A percentile compares a stretch with the other conserved stretches of the same genome.
Evolutionary conservation across 2,329 filamentous ascomycete genomes (phyloP).

Genomic region (Trichoderma afroharzianum): DNA sequence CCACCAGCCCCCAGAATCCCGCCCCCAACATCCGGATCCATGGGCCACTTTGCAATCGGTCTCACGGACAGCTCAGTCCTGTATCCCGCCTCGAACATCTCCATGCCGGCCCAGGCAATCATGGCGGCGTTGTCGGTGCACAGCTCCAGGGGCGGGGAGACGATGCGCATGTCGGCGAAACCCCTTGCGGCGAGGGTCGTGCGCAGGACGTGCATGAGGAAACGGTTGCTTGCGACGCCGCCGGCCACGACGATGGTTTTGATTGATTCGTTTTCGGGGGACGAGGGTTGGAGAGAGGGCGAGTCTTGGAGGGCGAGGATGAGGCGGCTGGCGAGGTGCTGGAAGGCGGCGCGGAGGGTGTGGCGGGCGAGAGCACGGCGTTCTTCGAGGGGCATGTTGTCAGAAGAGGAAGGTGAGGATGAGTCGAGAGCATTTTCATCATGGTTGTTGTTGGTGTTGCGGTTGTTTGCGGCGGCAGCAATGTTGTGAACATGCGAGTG

Average conservation of each 20-base stretch:
- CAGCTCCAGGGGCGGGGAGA: conserved; percentile 70
- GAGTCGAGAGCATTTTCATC: not conserved
- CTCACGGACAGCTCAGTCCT: conserved; percentile 56
- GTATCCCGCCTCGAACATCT: conserved; percentile 85
- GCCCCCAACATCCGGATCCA: conserved; percentile 57
- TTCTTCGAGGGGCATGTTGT: conserved; percentile 52
- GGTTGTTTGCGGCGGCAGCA: conserved; percentile 25
- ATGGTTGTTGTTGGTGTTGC: not conserved
- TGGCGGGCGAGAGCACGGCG: conserved; percentile 67
- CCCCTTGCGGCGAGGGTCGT: conserved; percentile 62
- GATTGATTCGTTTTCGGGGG: not conserved
- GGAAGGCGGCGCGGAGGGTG: conserved; percentile 77
- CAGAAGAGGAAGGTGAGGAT: not conserved
- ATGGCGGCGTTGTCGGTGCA: conserved; percentile 98
- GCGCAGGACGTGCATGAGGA: conserved; percentile 64
- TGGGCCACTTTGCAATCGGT: conserved; percentile 67
- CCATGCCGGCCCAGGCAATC: conserved; percentile 90
- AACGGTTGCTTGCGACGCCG: conserved; percentile 84
- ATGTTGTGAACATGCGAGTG: conserved; percentile 52
- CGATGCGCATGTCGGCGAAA: conserved; percentile 55
- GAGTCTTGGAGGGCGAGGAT: conserved; percentile 57
- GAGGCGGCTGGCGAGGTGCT: conserved; percentile 76
- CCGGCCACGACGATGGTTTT: conserved; percentile 75
- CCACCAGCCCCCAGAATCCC: conserved; percentile 62
- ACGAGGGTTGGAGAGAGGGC: conserved; percentile 27